Evolutionary conservation across 768 basidiomycete genomes (phyloP), one percentile per base, ranked within the genome.

Genomic region (Suillus luteus): DNA sequence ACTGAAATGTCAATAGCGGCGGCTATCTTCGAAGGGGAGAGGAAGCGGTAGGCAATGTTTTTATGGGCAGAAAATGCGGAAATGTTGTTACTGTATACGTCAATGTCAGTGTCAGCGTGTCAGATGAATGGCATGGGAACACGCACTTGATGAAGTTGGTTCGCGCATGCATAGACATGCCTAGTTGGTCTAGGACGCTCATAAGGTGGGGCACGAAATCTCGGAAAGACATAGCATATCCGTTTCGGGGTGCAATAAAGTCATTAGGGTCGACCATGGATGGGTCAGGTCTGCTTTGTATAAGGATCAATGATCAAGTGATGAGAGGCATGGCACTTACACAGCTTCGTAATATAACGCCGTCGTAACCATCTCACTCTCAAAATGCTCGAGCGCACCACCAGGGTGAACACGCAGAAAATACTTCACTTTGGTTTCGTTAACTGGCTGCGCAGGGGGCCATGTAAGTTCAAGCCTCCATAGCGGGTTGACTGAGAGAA

Each of bases 41-140:
- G 83, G 75, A 95, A 93, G n/a, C 93, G 88, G 72, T 94, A 95
- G 22, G 92, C 93, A 65, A 95, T 92, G 75, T 95, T 93, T 72
- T 88, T 91, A 77, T 95, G 91, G 17, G 80, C 79, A 11, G 88
- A 79, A 74, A 93, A 93, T 14, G 86, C 78, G 33, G 88, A 80
- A 66, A 94, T 80, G 75, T 94, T 92, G 75, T 90, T 87, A 73
- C 91, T 94, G 67, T 19, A 11, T 19, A 8, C 24, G 38, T 57
- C 37, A 37, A 58, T 51, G 40, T 14, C 14, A 41, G 44, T 33
- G 44, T 63, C 59, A 60, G 40, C 24, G 54, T 64, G 44, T 41
- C 57, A 58, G 54, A n/a, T 14, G 24, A 35, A 33, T 46, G 52
- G 46, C 38, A 60, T n/a, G n/a, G 10, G 60, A 44, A 59, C 17